Base-by-base conservation (phyloP, 2,329 filamentous ascomycete genomes). In the Alternaria postmessia region DNA sequence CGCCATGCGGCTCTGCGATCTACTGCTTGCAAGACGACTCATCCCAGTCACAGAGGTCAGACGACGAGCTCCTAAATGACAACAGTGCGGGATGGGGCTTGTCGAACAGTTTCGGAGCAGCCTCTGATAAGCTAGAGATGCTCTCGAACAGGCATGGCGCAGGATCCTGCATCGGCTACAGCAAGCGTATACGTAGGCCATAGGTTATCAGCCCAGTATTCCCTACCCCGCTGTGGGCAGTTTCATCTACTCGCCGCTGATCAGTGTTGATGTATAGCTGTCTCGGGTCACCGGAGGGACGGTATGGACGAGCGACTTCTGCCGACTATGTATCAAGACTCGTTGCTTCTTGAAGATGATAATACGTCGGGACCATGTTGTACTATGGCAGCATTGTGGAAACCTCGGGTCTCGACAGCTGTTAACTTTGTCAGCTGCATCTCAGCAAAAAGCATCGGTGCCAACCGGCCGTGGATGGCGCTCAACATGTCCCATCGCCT, bases 1-100 rank as follows among this genome's bases (percentile, higher is more conserved):
- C 57, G 18, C 39, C 16, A 63, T 77, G 75, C 66, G 75, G 75
- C 75, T 77, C 75, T 77, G 75, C 75, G 64, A 47, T 47, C 32
- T 14, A 4, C 22, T 51, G n/a, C 12, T 54, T 38, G 30, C 5
- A 56, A 41, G 36, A 18, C 55, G 57, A 62, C 44, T 30, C 51
- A 67, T 61, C 48, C 62, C 43, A 49, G 61, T 60, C 56, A 16
- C 39, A 42, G 54, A 39, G 65, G 69, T 76, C 75, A 76, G 62
- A 56, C 66, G 74, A 75, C 67, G 53, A 59, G 22, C 41, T 61
- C 54, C 57, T 64, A 62, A 53, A 63, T 63, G 64, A 61, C 46
- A 51, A 53, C 51, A 51, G 65, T 64, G 54, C 58, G 57, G 57
- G 56, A 49, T 20, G n/a, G 42, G 49, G 59, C 28, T 11, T 30